Conservation (phyloP, 345 rosid species). For the Isatis tinctoria region DNA sequence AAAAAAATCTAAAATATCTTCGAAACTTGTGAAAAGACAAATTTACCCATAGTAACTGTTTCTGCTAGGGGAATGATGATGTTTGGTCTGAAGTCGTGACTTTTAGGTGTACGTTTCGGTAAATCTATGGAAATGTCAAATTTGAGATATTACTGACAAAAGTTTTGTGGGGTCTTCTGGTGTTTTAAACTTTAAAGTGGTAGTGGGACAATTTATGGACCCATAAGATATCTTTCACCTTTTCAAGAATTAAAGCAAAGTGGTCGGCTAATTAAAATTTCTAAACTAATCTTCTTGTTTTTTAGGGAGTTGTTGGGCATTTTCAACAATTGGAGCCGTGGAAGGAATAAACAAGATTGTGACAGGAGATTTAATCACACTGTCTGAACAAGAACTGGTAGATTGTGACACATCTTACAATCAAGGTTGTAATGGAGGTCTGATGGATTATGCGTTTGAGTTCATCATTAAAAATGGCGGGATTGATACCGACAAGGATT, state of each 20-base stretch:
- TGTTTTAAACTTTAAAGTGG: not conserved
- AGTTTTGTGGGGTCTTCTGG: not conserved
- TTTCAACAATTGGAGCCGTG: constrained; percentile 81
- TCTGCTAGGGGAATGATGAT: not conserved
- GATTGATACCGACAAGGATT: constrained; percentile 75
- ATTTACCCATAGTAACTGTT: not conserved
- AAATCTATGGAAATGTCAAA: not conserved
- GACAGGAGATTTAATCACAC: constrained; percentile 62
- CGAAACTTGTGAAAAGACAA: not conserved
- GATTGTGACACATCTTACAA: constrained; percentile 77
- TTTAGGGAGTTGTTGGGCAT: constrained; percentile 98
- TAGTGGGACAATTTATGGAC: not conserved
- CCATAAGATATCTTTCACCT: not conserved
- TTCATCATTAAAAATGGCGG: constrained; percentile 92
- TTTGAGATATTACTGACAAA: not conserved
- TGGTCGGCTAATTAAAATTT: not conserved
- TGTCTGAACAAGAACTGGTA: constrained; percentile 93
- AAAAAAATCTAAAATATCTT: not conserved
- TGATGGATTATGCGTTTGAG: constrained; percentile 88
- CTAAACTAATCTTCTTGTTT: not conserved
- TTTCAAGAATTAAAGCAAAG: not conserved
- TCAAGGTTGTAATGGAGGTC: constrained; percentile 90
- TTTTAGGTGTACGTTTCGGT: constrained; percentile 21
- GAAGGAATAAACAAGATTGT: constrained; percentile 90
- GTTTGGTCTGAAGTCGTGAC: not conserved